These are phyloP conservation scores for Tricholoma matsutake DNA, from an alignment of 768 basidiomycete genomes.

Conservation along the genomic window DNA sequence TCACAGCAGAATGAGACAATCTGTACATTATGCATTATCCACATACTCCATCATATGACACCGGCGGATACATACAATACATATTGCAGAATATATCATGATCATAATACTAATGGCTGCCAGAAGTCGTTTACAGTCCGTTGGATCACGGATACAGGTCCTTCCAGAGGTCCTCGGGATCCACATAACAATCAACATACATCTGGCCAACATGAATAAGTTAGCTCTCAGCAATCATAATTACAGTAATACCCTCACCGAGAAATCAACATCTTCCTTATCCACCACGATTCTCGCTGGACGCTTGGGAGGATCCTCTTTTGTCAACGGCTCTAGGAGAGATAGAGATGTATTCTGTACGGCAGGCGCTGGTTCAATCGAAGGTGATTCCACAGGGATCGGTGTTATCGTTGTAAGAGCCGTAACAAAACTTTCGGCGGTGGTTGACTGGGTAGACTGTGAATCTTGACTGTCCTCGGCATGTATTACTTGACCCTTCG, in stretches of 20 bases:
- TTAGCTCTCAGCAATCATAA: not conserved
- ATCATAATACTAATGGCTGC: not conserved
- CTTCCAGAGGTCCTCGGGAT: slow-evolving; percentile 10
- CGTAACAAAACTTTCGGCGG: not conserved
- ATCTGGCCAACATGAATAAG: slow-evolving; percentile 4
- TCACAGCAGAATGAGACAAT: too few relatives aligned
- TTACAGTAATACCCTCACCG: slow-evolving; percentile 1
- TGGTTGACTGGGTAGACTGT: not conserved
- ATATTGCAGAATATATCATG: too few relatives aligned
- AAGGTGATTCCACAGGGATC: not conserved
- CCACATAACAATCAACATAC: slow-evolving; percentile 13
- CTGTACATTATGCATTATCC: too few relatives aligned
- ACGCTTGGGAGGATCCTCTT: not conserved
- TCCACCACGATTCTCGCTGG: slow-evolving; percentile 8
- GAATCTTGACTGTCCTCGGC: not conserved
- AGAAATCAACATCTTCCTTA: slow-evolving; percentile 13
- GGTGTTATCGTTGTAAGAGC: not conserved
- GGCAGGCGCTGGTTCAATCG: not conserved
- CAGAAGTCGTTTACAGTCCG: not conserved
- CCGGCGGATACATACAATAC: too few relatives aligned
- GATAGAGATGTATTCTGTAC: not conserved
- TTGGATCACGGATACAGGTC: slow-evolving; percentile 1
- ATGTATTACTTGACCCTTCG: not conserved
- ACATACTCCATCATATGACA: too few relatives aligned
- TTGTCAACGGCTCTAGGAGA: not conserved